Base-by-base conservation (phyloP, 139 green algal genomes). In the Auxenochlorella pyrenoidosa region DNA sequence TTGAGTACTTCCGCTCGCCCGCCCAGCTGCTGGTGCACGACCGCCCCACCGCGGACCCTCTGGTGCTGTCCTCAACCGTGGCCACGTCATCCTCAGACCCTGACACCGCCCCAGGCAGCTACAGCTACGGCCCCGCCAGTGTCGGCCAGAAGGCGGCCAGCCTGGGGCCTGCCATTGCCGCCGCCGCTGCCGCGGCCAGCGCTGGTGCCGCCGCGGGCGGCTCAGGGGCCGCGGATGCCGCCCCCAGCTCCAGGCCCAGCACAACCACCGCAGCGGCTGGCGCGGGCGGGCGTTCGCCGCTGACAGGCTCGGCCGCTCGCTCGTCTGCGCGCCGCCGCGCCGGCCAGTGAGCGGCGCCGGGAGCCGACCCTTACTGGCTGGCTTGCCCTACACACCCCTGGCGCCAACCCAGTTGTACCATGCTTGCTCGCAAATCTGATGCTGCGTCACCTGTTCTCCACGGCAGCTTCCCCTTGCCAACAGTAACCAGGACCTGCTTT, bases 1-100 rank as follows among this genome's bases (percentile, higher is more conserved):
- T 95, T 89, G 95, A 98, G 90, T 97, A 97, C 90, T 97, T 98
- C 88, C 88, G 92, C 51, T 95, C 91, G 13, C 95, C 95, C 5
- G 91, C 86, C 28, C 95, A 97, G 89, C 91, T 84, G 26, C 82
- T 97, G 78, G 94, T 95, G 22, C 95, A 97, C 88, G 95, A 97
- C 91, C 88, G 95, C 36, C 92, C 93, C 87, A 91, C 94, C 34
- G 87, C 88, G 28, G 81, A 91, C 28, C 12, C 58, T 13, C 59
- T 84, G 66, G 88, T 89, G 36, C 59, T 81, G 5, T 36, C 81
- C 81, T 76, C 59, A 12, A 32, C 40, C 21, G 75, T 58, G 21
- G 28, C 21, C 54, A n/a, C 36, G 51, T 84, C 79, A 0, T 66
- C 38, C 22, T 24, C 34, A 15, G 36, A 51, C 36, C 34, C 30